Evolutionary conservation across 164 flowering plant genomes (phyloP), one percentile per base, ranked within the genome.

Genomic region (Santalum album): DNA sequence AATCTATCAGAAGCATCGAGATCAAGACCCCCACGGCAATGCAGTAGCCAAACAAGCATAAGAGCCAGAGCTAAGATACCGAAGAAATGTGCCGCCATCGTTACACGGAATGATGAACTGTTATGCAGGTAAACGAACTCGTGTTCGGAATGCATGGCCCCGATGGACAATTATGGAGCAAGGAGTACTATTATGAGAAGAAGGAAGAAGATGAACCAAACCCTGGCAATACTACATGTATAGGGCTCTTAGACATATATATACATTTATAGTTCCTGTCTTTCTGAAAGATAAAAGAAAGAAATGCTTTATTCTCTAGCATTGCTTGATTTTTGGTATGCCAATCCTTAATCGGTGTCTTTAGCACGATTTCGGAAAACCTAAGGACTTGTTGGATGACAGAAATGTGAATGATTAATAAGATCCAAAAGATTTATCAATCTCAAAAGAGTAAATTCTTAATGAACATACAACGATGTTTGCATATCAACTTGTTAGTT

Each of bases 41-140:
- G 70, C 2, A 67, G 62, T 17, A 71, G 65, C 86, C 88, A 84
- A 54, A 81, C 72, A 12, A 83, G 78, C 35, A 83, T 70, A 25
- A 86, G 75, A 6, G 65, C 68, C 3, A 64, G 50, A 15, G 76
- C 57, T 6, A 78, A 66, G n/a, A 81, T 64, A 55, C 59, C 69
- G 18, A 78, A 25, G 57, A 86, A 59, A 56, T 83, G 83, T 0
- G 79, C 90, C 12, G 78, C 46, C 3, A 75, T n/a, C 3, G 72
- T 65, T 2, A 69, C 16, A 16, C 14, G 3, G 42, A 16, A 10
- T 1, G 17, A 38, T 12, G 42, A 16, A 12, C 42, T 12, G 3
- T 38, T 12, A 15, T 38, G 14, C 42, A n/a, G n/a, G 16, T 38
- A 9, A 0, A 0, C 14, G 14, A 12, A 15, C 15, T 38, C 16